A percentile compares a stretch with the other conserved stretches of the same genome.
These are phyloP conservation scores for Candolleomyces eurysporus DNA, from an alignment of 768 basidiomycete genomes.

Conservation along the genomic window DNA sequence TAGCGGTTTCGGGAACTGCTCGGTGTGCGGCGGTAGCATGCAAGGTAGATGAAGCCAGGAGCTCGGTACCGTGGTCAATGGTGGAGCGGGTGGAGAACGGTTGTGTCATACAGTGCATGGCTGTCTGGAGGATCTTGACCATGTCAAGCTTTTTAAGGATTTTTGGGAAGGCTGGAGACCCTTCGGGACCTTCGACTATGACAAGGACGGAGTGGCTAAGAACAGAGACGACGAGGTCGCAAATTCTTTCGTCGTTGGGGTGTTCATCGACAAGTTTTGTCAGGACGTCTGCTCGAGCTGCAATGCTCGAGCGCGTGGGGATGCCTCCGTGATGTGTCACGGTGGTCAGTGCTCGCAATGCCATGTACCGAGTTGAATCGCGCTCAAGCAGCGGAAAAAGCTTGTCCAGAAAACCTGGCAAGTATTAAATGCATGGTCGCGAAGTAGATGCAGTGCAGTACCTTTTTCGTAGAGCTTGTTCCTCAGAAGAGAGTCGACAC, in stretches of 20 bases:
- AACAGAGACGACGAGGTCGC: constrained; percentile 50
- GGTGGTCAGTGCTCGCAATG: constrained; percentile 53
- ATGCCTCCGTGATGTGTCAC: constrained; percentile 62
- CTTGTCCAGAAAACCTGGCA: constrained; percentile 53
- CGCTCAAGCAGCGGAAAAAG: constrained; percentile 53
- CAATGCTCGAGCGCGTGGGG: constrained; percentile 49
- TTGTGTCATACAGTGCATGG: constrained; percentile 41
- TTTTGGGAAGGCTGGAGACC: constrained; percentile 36
- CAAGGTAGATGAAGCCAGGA: constrained; percentile 42
- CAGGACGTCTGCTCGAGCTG: constrained; percentile 40
- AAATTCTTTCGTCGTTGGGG: constrained; percentile 48
- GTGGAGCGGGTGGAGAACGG: constrained; percentile 40
- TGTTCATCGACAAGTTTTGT: constrained; percentile 45
- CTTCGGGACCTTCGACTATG: constrained; percentile 35
- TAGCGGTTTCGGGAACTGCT: constrained; percentile 39
- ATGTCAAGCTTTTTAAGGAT: constrained; percentile 42
- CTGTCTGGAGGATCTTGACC: constrained; percentile 39
- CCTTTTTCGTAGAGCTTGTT: constrained; percentile 60
- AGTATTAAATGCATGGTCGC: background rate
- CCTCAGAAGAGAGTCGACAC: constrained; percentile 54
- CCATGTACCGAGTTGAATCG: constrained; percentile 47
- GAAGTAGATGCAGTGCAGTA: constrained; percentile 15
- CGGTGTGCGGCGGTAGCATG: constrained; percentile 45
- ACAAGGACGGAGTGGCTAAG: constrained; percentile 51
- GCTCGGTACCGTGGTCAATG: constrained; percentile 50